Conservation (phyloP, 805 yeast species). For the Yarrowia phangngaensis region DNA sequence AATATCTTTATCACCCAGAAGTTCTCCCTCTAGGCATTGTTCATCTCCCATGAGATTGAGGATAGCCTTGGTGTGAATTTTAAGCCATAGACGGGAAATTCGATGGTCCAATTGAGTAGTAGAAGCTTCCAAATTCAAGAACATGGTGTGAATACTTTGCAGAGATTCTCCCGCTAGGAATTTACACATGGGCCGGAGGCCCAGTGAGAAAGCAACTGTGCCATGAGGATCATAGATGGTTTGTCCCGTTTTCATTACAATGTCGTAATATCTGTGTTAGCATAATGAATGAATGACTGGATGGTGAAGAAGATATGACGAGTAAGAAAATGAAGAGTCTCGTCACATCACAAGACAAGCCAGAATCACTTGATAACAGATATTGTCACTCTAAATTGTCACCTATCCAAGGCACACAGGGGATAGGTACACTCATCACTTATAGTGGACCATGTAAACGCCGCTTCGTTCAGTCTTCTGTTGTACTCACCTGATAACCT, state of each 20-base stretch:
- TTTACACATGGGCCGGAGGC: constrained; percentile 33
- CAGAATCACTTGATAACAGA: too few species aligned
- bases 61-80: constrained; percentile 31
- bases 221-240: constrained; percentile 33
- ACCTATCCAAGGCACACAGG: too few species aligned
- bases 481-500: constrained; percentile 38
- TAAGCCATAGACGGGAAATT: constrained; percentile 32
- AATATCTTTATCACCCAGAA: constrained; percentile 29
- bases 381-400: neutral
- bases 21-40: constrained; percentile 30
- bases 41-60: constrained; percentile 31
- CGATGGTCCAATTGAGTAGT: constrained; percentile 29
- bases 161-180: constrained; percentile 34
- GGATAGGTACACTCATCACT: too few species aligned
- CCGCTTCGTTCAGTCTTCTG: neutral
- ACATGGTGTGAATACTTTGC: constrained; percentile 29
- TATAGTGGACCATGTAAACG: too few species aligned
- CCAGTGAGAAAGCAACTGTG: constrained; percentile 31
- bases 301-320: too few species aligned
- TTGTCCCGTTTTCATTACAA: constrained; percentile 33
- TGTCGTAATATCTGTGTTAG: constrained; percentile 31
- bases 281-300: too few species aligned
- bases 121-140: constrained; percentile 29
- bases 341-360: too few species aligned
- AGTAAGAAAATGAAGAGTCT: too few species aligned